phyloP scores from a whole-genome alignment of 2,329 filamentous ascomycete genomes.

The Colletotrichum camelliae region DNA sequence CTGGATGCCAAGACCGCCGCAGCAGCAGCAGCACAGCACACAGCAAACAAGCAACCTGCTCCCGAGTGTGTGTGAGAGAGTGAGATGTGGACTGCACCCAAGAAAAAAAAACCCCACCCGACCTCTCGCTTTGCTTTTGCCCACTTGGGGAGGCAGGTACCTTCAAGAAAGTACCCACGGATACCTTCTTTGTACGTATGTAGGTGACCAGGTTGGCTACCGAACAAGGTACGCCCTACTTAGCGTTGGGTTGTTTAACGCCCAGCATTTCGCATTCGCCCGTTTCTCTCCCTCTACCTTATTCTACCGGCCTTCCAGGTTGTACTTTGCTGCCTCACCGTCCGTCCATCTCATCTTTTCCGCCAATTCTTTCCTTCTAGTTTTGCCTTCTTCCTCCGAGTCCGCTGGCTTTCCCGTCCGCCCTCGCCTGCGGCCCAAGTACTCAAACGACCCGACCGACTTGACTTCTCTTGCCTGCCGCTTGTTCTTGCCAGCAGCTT shows the following conservation, averaged over 20 bases:
- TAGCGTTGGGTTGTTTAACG: not conserved
- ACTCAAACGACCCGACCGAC: not conserved
- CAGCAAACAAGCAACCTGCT: not conserved
- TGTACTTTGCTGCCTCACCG: not conserved
- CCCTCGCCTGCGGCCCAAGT: not conserved
- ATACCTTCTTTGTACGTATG: not conserved
- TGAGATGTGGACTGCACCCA: not conserved
- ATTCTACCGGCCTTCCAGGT: not conserved
- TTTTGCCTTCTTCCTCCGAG: not conserved
- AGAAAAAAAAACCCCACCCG: not conserved
- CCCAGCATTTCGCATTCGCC: conserved; percentile 6
- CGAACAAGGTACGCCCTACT: not conserved
- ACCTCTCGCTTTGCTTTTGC: not conserved
- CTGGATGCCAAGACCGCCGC: not conserved
- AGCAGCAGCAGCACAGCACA: not conserved
- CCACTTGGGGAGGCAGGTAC: not conserved
- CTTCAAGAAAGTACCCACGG: not conserved
- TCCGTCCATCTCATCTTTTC: not conserved
- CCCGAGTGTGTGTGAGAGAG: not conserved
- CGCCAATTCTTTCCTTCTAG: not conserved
- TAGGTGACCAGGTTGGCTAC: not conserved
- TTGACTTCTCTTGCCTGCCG: not conserved
- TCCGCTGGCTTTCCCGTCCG: not conserved
- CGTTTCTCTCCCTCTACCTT: not conserved
- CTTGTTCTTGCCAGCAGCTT: not conserved